These are phyloP conservation scores for Stagonosporopsis vannaccii DNA, from an alignment of 2,329 filamentous ascomycete species.

Conservation along the genomic window DNA sequence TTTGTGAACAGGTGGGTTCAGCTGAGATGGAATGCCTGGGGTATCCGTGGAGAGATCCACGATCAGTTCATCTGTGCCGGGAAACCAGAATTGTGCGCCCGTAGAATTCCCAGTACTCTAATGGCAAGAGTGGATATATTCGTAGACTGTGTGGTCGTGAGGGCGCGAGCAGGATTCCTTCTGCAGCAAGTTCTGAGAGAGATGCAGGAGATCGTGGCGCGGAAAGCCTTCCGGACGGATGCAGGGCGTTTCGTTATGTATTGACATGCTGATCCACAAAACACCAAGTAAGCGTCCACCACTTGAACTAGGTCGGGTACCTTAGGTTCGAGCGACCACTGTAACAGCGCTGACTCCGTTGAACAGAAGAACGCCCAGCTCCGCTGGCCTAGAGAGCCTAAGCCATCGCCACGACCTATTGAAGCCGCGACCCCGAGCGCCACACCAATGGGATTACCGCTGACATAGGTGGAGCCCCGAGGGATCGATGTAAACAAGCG, in stretches of 20 bases:
- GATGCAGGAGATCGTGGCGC: constrained; percentile 14
- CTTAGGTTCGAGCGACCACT: constrained; percentile 10
- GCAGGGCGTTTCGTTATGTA: constrained; percentile 16
- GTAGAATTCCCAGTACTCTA: not conserved
- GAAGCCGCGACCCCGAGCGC: constrained; percentile 4
- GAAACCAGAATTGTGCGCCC: not conserved
- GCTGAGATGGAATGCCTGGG: not conserved
- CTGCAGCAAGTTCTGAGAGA: not conserved
- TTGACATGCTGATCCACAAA: constrained; percentile 6
- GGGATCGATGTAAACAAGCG: constrained; percentile 5
- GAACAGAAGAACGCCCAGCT: constrained; percentile 5
- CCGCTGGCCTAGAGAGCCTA: constrained; percentile 1
- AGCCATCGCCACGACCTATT: constrained; percentile 15
- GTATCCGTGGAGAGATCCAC: not conserved
- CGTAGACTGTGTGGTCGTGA: not conserved
- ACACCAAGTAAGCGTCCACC: not conserved
- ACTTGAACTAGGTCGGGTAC: not conserved
- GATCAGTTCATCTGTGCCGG: constrained; percentile 3
- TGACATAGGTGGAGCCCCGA: constrained; percentile 9
- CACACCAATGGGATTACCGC: constrained; percentile 12
- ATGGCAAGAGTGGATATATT: not conserved
- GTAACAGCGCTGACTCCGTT: constrained; percentile 10
- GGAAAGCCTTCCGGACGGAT: constrained; percentile 7
- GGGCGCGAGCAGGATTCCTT: not conserved
- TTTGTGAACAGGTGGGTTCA: not conserved